Evolutionary conservation across 139 green algal species (phyloP), one percentile per base, ranked within the genome.

Genomic region (Chlamydomonas applanata): DNA sequence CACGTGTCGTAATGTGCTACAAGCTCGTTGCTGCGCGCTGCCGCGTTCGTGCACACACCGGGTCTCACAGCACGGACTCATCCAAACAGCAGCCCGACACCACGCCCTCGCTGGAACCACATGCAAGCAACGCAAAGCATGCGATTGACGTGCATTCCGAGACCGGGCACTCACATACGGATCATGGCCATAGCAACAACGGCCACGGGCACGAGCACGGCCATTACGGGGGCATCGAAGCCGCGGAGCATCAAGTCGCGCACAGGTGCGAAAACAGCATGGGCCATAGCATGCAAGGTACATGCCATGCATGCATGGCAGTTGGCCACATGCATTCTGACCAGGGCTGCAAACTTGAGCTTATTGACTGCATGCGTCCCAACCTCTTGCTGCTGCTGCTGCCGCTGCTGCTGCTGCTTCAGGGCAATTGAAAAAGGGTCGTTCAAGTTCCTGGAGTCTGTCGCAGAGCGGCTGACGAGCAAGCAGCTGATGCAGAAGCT

Each of bases 361-460:
- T 49, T 49, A 7, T 49, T 49, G 40, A 19, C 11, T 49, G 40
- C 40, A 7, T 49, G n/a, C n/a, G n/a, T n/a, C n/a, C n/a, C n/a
- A n/a, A n/a, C n/a, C n/a, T n/a, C n/a, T n/a, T n/a, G n/a, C n/a
- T n/a, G n/a, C 60, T 44, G 60, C 30, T 22, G 9, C 19, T n/a
- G 60, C 30, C 7, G 11, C 60, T 68, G 19, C 29, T 44, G 44
- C 20, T 68, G 60, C 7, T 69, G 19, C 5, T 76, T 17, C 77
- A 87, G 62, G 77, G 82, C 76, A 62, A 75, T 29, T 72, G 82
- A 87, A 71, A 87, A 87, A 71, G 71, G 69, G 9, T 74, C 71
- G 0, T 87, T 87, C 46, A 77, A 84, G 67, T 72, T 87, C 11
- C 54, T 87, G 0, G 76, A 81, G 61, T 36, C 60, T 0, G 44